Conservation (phyloP, 1,139 yeast species). For the Yamadazyma atlantica region DNA sequence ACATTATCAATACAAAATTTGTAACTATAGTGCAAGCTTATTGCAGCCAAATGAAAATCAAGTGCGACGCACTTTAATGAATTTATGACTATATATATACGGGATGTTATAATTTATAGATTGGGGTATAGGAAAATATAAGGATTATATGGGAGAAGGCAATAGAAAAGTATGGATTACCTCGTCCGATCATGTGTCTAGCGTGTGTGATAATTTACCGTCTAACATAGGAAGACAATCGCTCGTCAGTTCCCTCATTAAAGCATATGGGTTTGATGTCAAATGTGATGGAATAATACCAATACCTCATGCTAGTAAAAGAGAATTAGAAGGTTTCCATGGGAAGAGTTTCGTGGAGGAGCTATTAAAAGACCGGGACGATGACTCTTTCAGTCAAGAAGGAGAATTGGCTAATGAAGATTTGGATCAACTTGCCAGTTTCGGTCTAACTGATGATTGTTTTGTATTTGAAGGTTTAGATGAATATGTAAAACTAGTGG, state of each 20-base stretch:
- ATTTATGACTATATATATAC: background rate
- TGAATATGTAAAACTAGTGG: slow-evolving; percentile 48
- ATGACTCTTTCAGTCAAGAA: background rate
- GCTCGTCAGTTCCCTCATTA: slow-evolving; percentile 41
- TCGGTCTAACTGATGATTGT: slow-evolving; percentile 61
- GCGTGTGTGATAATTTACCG: slow-evolving; percentile 47
- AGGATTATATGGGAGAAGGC: background rate
- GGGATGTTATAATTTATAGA: background rate
- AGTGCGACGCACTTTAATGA: background rate
- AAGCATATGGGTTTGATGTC: slow-evolving; percentile 38
- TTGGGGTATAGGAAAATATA: too few species aligned
- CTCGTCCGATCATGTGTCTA: slow-evolving; percentile 18
- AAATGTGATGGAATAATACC: slow-evolving; percentile 23
- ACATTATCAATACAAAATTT: slow-evolving; percentile 4
- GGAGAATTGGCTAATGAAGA: slow-evolving; percentile 5
- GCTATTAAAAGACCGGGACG: slow-evolving; percentile 24
- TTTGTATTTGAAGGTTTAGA: slow-evolving; percentile 56
- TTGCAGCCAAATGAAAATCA: slow-evolving; percentile 2
- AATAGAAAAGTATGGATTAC: slow-evolving; percentile 1
- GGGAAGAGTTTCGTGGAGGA: slow-evolving; percentile 34
- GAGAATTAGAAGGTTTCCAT: slow-evolving; percentile 40
- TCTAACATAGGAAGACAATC: slow-evolving; percentile 53
- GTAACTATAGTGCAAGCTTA: background rate
- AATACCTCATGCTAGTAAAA: slow-evolving; percentile 21
- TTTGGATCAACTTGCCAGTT: slow-evolving; percentile 7